Conservation (phyloP, 2,329 filamentous ascomycete species). For the Laburnicola sp. region DNA sequence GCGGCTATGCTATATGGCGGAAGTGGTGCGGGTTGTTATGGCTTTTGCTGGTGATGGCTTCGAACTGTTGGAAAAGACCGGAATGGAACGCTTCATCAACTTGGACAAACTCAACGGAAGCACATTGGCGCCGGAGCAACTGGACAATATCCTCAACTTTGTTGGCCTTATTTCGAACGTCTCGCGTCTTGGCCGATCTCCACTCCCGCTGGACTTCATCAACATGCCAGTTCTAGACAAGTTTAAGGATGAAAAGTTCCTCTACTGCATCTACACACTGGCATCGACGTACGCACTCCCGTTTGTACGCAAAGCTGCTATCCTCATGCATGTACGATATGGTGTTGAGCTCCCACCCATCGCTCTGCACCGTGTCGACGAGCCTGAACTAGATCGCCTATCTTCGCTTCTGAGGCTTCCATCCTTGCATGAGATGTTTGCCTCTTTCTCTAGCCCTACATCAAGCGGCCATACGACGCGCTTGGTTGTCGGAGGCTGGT, state of each 20-base stretch:
- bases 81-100: slow-evolving; percentile 30
- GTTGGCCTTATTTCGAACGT: slow-evolving; percentile 38
- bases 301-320: slow-evolving; percentile 81
- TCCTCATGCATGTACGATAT: slow-evolving; percentile 85
- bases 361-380: slow-evolving; percentile 57
- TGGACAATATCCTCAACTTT: slow-evolving; percentile 37
- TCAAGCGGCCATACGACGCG: slow-evolving; percentile 46
- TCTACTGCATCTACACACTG: slow-evolving; percentile 44
- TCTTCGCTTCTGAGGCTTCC: slow-evolving; percentile 76
- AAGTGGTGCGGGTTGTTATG: slow-evolving; percentile 80
- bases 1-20: slow-evolving; percentile 84
- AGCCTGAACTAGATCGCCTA: slow-evolving; percentile 80
- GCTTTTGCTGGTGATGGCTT: slow-evolving; percentile 48
- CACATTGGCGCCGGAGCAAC: slow-evolving; percentile 29
- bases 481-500: slow-evolving; percentile 68
- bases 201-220: slow-evolving; percentile 28
- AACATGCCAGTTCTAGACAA: slow-evolving; percentile 26
- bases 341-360: slow-evolving; percentile 83
- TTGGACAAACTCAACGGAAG: slow-evolving; percentile 27
- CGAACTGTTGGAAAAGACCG: slow-evolving; percentile 10
- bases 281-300: slow-evolving; percentile 82
- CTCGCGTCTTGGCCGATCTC: slow-evolving; percentile 27
- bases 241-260: slow-evolving; percentile 37
- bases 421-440: slow-evolving; percentile 76
- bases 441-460: slow-evolving; percentile 51